A percentile compares a stretch with the other conserved stretches of the same genome.
Evolutionary conservation across 139 green algal species (phyloP).

Genomic region (Zygnema circumcarinatum): DNA sequence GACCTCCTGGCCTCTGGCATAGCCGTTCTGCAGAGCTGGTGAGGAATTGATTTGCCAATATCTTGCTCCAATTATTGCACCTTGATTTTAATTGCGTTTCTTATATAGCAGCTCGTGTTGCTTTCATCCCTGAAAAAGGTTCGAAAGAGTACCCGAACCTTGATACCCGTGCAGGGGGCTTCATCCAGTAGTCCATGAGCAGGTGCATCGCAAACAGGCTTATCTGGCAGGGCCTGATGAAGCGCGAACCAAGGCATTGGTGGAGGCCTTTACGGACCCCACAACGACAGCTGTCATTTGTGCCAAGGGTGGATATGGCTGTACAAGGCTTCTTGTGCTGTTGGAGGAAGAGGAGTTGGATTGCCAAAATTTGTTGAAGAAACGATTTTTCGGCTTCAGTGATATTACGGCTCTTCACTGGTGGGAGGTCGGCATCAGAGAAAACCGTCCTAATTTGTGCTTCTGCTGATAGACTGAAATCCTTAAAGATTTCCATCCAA

Average conservation of each 20-base stretch:
- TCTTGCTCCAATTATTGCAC: background rate
- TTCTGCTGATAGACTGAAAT: too few relatives aligned
- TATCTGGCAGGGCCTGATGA: constrained; percentile 39
- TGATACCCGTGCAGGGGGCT: constrained; percentile 37
- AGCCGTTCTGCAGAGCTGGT: constrained; percentile 28
- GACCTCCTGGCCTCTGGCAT: constrained; percentile 8
- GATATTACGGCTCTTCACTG: constrained; percentile 52
- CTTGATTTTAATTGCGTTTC: constrained; percentile 11
- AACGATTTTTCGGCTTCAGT: constrained; percentile 58
- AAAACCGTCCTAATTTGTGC: too few relatives aligned
- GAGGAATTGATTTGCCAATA: constrained; percentile 18
- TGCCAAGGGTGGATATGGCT: constrained; percentile 47
- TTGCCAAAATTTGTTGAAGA: background rate
- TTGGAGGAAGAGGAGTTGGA: background rate
- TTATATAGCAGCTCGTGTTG: constrained; percentile 1
- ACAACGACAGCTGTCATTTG: constrained; percentile 51
- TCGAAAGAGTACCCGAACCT: background rate
- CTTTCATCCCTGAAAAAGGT: constrained; percentile 7
- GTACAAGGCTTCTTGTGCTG: constrained; percentile 36
- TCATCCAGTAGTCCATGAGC: constrained; percentile 33
- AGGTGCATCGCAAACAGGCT: background rate
- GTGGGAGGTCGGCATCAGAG: background rate
- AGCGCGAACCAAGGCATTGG: constrained; percentile 22
- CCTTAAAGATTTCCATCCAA: too few relatives aligned
- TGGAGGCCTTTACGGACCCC: constrained; percentile 46